A percentile compares a stretch with the other conserved stretches of the same genome.
Conservation (phyloP, 352 stramenopile species). For the Pythium myriotylum region DNA sequence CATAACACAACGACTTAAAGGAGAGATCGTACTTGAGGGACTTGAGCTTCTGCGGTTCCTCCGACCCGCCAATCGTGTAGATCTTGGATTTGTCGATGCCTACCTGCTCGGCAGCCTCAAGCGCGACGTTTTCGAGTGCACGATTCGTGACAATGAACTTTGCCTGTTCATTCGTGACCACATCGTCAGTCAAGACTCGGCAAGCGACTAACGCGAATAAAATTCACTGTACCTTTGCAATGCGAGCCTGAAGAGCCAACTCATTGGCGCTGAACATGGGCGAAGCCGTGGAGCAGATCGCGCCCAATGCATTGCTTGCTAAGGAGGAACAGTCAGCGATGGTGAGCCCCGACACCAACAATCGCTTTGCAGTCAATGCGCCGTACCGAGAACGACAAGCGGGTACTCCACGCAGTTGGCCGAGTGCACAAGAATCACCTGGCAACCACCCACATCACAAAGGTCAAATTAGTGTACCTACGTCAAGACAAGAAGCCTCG, state of each 20-base stretch:
- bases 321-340: background rate
- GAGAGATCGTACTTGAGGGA: constrained; percentile 60
- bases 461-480: too few species aligned
- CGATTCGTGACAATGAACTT: constrained; percentile 63
- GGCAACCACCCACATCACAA: too few species aligned
- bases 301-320: constrained; percentile 40
- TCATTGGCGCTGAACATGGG: constrained; percentile 55
- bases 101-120: constrained; percentile 39
- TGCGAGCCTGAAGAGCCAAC: constrained; percentile 47
- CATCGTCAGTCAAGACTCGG: too few species aligned
- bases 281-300: constrained; percentile 56
- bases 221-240: constrained; percentile 34
- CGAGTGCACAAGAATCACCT: constrained; percentile 61
- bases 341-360: background rate
- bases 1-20: constrained; percentile 22
- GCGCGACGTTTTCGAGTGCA: constrained; percentile 44
- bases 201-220: background rate
- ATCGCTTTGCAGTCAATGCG: background rate
- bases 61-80: constrained; percentile 49
- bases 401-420: constrained; percentile 74
- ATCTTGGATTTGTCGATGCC: constrained; percentile 39
- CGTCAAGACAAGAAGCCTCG: too few species aligned
- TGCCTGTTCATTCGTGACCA: constrained; percentile 23
- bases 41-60: constrained; percentile 35
- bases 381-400: constrained; percentile 47